phyloP scores from a whole-genome alignment of 2,329 filamentous ascomycete genomes.

The Pyricularia sp. region DNA sequence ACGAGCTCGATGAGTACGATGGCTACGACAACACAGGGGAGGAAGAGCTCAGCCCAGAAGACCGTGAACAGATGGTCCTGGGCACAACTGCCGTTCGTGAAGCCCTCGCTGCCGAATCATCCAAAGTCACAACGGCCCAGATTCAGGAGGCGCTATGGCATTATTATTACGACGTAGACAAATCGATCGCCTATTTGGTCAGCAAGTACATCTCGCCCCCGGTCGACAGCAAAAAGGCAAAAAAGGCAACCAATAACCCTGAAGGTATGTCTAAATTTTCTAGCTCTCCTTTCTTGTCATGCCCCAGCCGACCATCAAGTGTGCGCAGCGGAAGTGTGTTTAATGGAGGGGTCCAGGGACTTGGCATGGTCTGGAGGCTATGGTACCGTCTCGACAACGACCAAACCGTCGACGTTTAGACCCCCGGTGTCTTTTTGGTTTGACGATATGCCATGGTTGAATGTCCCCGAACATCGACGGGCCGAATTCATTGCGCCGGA shows the following conservation, averaged over 20 bases:
- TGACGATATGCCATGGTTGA: conserved; percentile 75
- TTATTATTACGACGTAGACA: conserved; percentile 89
- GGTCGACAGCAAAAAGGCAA: background rate
- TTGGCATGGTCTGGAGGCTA: background rate
- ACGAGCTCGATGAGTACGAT: conserved; percentile 42
- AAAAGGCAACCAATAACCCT: background rate
- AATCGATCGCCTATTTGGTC: conserved; percentile 71
- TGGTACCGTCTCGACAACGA: background rate
- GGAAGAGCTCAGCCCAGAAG: conserved; percentile 36
- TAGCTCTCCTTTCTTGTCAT: background rate
- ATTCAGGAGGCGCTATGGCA: conserved; percentile 91
- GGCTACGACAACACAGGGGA: conserved; percentile 33
- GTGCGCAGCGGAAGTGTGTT: background rate
- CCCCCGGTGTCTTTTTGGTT: conserved; percentile 47
- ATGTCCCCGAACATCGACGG: conserved; percentile 56
- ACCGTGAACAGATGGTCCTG: conserved; percentile 44
- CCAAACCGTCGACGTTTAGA: background rate
- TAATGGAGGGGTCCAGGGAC: background rate
- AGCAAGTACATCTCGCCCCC: conserved; percentile 47
- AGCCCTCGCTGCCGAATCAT: conserved; percentile 50
- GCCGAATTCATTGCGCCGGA: conserved; percentile 52
- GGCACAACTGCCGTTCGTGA: conserved; percentile 59
- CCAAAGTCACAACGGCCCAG: conserved; percentile 50
- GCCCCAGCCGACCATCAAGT: background rate
- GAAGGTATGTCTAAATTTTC: background rate